A percentile compares a stretch with the other conserved stretches of the same genome.
Evolutionary conservation across 176 grass and related monocot species (phyloP).

Genomic region (Secale cereale): DNA sequence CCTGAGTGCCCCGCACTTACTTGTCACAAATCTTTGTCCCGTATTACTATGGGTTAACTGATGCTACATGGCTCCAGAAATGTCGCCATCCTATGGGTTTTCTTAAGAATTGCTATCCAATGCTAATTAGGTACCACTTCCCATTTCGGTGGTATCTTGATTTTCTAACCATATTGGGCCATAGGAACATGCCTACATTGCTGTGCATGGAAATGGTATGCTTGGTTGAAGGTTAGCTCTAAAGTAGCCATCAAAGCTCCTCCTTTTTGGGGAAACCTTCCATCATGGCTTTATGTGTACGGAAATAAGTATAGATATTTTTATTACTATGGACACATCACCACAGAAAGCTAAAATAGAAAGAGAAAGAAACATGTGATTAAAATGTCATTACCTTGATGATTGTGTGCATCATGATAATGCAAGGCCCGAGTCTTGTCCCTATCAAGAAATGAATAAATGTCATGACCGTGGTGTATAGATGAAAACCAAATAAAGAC

Average conservation of each 20-base stretch:
- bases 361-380: neutral
- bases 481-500: too few relatives aligned
- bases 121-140: neutral
- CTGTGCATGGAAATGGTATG: neutral
- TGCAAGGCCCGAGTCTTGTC: too few relatives aligned
- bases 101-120: neutral
- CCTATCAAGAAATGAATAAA: too few relatives aligned
- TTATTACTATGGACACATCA: too few relatives aligned
- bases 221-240: neutral
- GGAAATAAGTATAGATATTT: too few relatives aligned
- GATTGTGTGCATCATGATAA: too few relatives aligned
- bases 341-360: neutral
- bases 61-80: too few relatives aligned
- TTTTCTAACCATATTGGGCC: neutral
- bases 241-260: neutral
- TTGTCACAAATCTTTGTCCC: too few relatives aligned
- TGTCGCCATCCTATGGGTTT: too few relatives aligned
- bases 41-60: too few relatives aligned
- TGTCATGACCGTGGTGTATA: too few relatives aligned
- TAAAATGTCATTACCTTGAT: neutral
- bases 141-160: neutral
- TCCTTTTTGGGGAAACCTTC: neutral
- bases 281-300: neutral
- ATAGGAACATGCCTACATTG: neutral
- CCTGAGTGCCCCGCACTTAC: too few relatives aligned